A percentile compares a stretch with the other conserved stretches of the same genome.
Conservation (phyloP, 177 flowering plant species). For the Telopea speciosissima region DNA sequence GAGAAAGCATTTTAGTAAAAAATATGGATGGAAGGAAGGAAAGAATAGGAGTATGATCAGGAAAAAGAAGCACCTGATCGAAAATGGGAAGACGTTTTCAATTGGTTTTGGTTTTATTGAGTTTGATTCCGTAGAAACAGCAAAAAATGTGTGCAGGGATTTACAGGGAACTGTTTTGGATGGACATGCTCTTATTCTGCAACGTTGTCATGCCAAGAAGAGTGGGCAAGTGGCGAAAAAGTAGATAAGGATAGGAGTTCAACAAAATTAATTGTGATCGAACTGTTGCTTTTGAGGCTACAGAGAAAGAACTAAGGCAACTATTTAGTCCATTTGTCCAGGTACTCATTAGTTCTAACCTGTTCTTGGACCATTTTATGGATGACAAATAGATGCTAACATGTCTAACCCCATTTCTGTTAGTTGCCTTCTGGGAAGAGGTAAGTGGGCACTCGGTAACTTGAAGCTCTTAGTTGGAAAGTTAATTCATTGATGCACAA, state of each 20-base stretch:
- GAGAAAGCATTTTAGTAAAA: constrained; percentile 61
- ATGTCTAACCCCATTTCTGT: no score
- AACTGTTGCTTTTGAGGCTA: no score
- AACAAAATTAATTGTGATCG: constrained; percentile 79
- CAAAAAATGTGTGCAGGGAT: constrained; percentile 61
- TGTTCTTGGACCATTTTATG: no score
- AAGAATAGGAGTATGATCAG: constrained; percentile 60
- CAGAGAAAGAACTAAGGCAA: no score
- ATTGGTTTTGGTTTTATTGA: constrained; percentile 93
- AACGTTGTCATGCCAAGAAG: constrained; percentile 70
- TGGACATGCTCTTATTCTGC: constrained; percentile 87
- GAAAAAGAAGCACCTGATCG: constrained; percentile 77
- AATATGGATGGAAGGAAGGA: constrained; percentile 59
- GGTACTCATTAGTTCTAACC: no score
- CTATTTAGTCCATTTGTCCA: no score
- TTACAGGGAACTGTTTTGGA: constrained; percentile 93
- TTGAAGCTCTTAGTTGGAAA: no score
- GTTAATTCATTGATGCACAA: no score
- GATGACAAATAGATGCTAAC: no score
- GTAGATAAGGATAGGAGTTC: constrained; percentile 59
- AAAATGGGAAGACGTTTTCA: constrained; percentile 80
- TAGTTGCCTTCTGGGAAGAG: no score
- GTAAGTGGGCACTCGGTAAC: no score
- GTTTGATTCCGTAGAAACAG: constrained; percentile 83
- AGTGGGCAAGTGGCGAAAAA: constrained; percentile 39